Base-by-base conservation (phyloP, 1,284 basidiomycete species). In the Apiotrichum veenhuisii region DNA sequence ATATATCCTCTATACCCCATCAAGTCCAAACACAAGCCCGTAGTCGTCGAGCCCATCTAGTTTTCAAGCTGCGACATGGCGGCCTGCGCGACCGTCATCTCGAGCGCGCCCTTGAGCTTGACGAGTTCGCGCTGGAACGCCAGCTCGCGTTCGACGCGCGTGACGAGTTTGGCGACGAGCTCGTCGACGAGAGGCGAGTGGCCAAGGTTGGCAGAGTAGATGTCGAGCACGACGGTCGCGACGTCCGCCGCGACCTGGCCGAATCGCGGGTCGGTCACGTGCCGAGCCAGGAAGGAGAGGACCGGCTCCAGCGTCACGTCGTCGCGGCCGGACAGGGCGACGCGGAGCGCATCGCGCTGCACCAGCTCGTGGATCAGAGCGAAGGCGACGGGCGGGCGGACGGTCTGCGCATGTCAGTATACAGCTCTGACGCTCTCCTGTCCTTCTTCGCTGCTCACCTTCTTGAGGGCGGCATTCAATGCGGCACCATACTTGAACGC, bases 401-500 rank as follows among this genome's bases (percentile, higher is more conserved):
- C 66, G 38, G 58, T 73, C 75, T 85, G 74, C 23, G 18, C 10
- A 7, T 30, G 43, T 44, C 25, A 44, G 43, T n/a, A 38, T 8
- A 17, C n/a, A 37, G 9, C 20, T 1, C 10, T n/a, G n/a, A 20
- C 5, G n/a, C 20, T 40, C 18, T 22, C 40, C 11, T 20, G 2
- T n/a, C n/a, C n/a, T n/a, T n/a, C n/a, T n/a, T 3, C 2, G 37
- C 8, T 20, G 20, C 80, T 46, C 64, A 90, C 91, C 81, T 91
- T 91, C 65, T 84, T 84, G 57, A 96, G 77, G 8, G 92, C 91
- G 5, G 89, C 85, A 75, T 97, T 94, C 41, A 99, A 78, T 1
- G 96, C 96, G 48, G 93, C 93, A 18, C 87, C 87, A 75, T 99
- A 98, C 69, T 92, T 90, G 83, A 98, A 99, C 33, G 80, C 82